phyloP scores from a whole-genome alignment of 208 protist genomes.

The Crithidia bombi region DNA sequence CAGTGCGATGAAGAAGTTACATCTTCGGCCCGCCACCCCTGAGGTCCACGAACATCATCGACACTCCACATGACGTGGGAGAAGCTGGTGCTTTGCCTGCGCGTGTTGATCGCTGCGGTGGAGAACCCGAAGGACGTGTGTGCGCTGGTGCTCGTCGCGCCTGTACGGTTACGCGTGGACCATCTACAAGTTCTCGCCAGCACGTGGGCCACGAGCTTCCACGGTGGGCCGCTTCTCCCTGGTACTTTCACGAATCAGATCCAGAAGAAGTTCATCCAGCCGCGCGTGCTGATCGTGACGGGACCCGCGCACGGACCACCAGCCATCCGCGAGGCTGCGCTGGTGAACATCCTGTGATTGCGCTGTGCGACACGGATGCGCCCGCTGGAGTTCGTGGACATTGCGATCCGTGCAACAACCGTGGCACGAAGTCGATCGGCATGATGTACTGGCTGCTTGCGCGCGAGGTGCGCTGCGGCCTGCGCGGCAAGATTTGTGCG shows the following conservation, averaged over 20 bases:
- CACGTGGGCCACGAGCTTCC: constrained; percentile 93
- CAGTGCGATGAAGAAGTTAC: constrained; percentile 96
- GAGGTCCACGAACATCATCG: constrained; percentile 97
- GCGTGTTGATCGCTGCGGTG: constrained; percentile 97
- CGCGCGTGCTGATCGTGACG: constrained; percentile 97
- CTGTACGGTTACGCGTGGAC: constrained; percentile 96
- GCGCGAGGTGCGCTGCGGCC: constrained; percentile 97
- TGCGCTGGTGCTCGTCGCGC: constrained; percentile 96
- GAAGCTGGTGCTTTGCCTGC: constrained; percentile 99
- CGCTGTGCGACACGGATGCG: constrained; percentile 99
- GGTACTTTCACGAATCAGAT: constrained; percentile 99
- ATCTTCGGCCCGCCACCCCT: constrained; percentile 89
- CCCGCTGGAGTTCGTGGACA: constrained; percentile 97
- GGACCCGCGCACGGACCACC: constrained; percentile 97
- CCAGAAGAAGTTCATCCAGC: constrained; percentile 98
- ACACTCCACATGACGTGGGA: constrained; percentile 99
- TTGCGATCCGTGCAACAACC: constrained; percentile 99
- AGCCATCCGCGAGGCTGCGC: constrained; percentile 97
- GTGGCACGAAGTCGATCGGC: constrained; percentile 94
- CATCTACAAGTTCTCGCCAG: constrained; percentile 98
- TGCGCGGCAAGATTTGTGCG: constrained; percentile 95
- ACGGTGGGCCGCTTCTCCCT: constrained; percentile 97
- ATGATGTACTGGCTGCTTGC: constrained; percentile 99
- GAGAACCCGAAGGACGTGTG: constrained; percentile 98
- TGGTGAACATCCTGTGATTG: constrained; percentile 99